Base-by-base conservation (phyloP, 139 green algal species). In the Chlamydomonas sphaeroides region DNA sequence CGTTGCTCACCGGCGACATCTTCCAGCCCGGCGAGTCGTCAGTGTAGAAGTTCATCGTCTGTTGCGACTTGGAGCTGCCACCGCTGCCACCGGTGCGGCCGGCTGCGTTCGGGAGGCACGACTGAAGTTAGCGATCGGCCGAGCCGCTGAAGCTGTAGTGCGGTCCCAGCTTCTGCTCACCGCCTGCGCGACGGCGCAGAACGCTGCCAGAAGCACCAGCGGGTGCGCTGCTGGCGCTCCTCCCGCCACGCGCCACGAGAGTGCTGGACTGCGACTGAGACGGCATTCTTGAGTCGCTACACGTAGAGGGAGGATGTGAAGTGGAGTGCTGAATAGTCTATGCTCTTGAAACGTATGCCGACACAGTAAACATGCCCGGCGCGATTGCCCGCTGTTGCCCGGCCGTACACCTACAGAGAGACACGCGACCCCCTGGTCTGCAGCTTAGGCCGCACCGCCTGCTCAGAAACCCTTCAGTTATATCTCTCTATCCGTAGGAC, bases 11-110 rank as follows among this genome's bases (percentile, higher is more conserved):
- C 51, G 93, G 93, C 28, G 92, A 92, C 68, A 96, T 91, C 86
- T 95, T 94, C 81, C 95, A 85, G 36, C 93, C 93, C 26, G 93
- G 90, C 0, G 89, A 90, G 77, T 96, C 93, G 45, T 96, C 93
- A 28, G 93, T 96, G 83, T 95, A 96, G 71, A 94, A 96, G 62
- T 94, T 91, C 84, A 92, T 90, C 26, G 88, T 45, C 42, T 89
- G 81, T 63, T 81, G 83, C 11, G 72, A 30, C 65, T 78, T 74
- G 57, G 75, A 38, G 45, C 70, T 62, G 48, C 72, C 42, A n/a
- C 26, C 53, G 39, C 68, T 51, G 11, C 48, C 21, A 65, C 62
- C 65, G 28, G 36, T 18, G 41, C 30, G 33, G 17, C 6, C 2
- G 5, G 6, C 28, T 11, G 5, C 35, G 20, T 10, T 38, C 35